Base-by-base conservation (phyloP, 495 filamentous ascomycete genomes). In the Penicillium pulvis region DNA sequence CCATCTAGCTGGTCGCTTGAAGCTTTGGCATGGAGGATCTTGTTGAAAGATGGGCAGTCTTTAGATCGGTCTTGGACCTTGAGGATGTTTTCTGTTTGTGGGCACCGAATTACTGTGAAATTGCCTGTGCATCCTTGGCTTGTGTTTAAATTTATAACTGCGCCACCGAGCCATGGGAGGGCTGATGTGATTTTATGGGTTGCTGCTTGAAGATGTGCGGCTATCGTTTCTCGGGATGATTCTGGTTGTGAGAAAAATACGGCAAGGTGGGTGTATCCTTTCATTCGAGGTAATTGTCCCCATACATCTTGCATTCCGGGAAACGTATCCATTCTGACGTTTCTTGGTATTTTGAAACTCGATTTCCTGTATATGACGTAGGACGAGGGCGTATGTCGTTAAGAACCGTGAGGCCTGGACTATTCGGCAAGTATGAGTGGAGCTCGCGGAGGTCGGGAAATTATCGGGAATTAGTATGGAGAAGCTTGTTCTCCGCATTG, bases 201-300 rank as follows among this genome's bases (percentile, higher is more conserved):
- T 17, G 74, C 75, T 17, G 17, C 49, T 51, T 69, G 56, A 0
- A 79, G 62, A 10, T 57, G 50, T 1, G 56, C 36, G 16, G 72
- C 35, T 8, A 53, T 39, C 24, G 58, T 56, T 41, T 78, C 47
- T 11, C 64, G 67, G 17, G 41, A 52, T 20, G 73, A 70, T 16
- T 68, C 49, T 1, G 61, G 43, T n/a, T 69, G 51, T 1, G 66
- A 39, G 33, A 77, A 78, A 31, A 57, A 60, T 3, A 65, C 55
- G 6, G 71, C 51, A 30, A 73, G 64, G 48, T 78, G 75, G 10
- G 62, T 71, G 53, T 79, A 79, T 45, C 55, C 64, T 52, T 80
- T 68, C 16, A 78, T 66, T 6, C 74, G 55, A 14, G 77, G 74
- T 0, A 80, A 63, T 50, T 80, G 75, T 23, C 74, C 71, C 7